Evolutionary conservation across 805 yeast species (phyloP), one percentile per base, ranked within the genome.

Genomic region (Kazachstania taianensis): DNA sequence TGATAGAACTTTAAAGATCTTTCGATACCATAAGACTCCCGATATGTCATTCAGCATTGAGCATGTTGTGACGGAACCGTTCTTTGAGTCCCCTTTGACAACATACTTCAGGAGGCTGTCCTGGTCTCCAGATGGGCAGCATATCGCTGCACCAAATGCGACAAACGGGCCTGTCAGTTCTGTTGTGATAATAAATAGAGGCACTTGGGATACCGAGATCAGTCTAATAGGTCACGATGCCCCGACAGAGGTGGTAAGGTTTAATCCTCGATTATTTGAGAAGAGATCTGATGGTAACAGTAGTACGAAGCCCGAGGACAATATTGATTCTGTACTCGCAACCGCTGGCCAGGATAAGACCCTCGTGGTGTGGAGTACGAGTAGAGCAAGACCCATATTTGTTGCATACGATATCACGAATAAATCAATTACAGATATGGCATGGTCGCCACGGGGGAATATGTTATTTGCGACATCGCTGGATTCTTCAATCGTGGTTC

Each of bases 261-360:
- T 82, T 48, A 77, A 81, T 15, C 92, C 94, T 1, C 62, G 82
- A 36, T 49, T 81, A 20, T 82, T 73, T 47, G 71, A 70, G 28
- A 15, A 32, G 35, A 15, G 30, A 32, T 14, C 38, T 24, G 14
- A 26, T 30, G 17, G 16, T 22, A 25, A 5, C 32, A 12, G 35
- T 28, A 15, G 40, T 32, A 20, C 17, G 6, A 7, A 20, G 17
- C 3, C 20, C 20, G 18, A 20, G 15, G 23, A 12, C 13, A 28
- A 15, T 20, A 62, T 69, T 35, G 67, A 81, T 6, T 79, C 95
- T 0, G 72, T 89, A 1, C 66, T 89, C n/a, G 96, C 96, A 2
- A 81, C 96, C 20, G 96, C 89, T 10, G 97, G 97, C 8, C 97
- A 89, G 59, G 98, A 89, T 58, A 77, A 83, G 49, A 72, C 86